phyloP scores from a whole-genome alignment of 306 rosid species.

The Ormosia semicastrata region DNA sequence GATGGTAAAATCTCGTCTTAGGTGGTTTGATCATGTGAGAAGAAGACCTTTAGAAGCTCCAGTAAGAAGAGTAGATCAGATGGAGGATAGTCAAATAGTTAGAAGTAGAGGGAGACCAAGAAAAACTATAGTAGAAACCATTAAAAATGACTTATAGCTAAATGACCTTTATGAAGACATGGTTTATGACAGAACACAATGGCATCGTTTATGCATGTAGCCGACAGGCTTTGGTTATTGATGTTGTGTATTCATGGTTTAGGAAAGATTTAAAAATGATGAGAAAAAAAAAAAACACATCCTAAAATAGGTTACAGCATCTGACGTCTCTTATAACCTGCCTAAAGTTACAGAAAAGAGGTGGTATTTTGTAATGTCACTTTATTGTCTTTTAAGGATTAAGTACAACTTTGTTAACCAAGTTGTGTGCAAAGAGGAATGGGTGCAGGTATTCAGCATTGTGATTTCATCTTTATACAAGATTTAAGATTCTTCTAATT shows the following conservation, averaged over 20 bases:
- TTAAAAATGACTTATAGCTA: too few relatives aligned
- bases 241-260: not conserved
- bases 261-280: not conserved
- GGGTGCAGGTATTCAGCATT: not conserved
- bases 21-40: too few relatives aligned
- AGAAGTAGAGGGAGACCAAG: not conserved
- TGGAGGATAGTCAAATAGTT: too few relatives aligned
- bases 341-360: not conserved
- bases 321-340: not conserved
- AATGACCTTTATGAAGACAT: not conserved
- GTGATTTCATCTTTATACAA: not conserved
- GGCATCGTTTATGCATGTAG: not conserved
- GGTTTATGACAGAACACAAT: not conserved
- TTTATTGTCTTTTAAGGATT: not conserved
- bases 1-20: too few relatives aligned
- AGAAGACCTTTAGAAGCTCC: too few relatives aligned
- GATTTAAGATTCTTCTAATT: not conserved
- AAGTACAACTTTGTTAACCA: not conserved
- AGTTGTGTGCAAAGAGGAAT: not conserved
- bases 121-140: not conserved
- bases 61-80: too few relatives aligned
- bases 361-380: not conserved
- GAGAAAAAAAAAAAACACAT: not conserved
- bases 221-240: not conserved
- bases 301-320: not conserved